These are phyloP conservation scores for Trichoderma arundinaceum DNA, from an alignment of 2,329 filamentous ascomycete genomes.

Conservation along the genomic window DNA sequence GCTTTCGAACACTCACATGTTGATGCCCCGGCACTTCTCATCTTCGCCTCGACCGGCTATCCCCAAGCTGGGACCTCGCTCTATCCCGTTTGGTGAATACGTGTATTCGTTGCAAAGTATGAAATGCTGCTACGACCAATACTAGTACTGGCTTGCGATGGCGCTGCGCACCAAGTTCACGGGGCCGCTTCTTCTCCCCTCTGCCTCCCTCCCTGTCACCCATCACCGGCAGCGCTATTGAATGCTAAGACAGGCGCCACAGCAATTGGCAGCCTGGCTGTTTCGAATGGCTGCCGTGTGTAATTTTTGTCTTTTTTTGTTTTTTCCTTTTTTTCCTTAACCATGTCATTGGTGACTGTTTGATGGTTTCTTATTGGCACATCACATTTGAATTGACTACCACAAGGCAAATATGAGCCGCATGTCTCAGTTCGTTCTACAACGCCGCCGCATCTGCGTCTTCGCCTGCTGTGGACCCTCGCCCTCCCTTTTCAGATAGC, in stretches of 20 bases:
- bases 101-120: too few species aligned
- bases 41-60: not conserved
- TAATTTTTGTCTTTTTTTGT: not conserved
- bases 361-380: not conserved
- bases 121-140: not conserved
- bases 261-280: not conserved
- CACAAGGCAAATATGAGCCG: constrained; percentile 1
- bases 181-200: not conserved
- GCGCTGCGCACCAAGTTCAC: not conserved
- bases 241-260: constrained; percentile 10
- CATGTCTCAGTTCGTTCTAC: constrained; percentile 1
- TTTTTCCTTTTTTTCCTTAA: not conserved
- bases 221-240: not conserved
- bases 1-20: not conserved
- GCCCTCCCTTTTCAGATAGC: constrained; percentile 1
- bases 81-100: not conserved
- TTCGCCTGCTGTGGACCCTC: not conserved
- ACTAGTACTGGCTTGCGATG: not conserved
- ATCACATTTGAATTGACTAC: not conserved
- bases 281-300: not conserved
- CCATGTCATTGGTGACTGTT: not conserved
- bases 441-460: not conserved
- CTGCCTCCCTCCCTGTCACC: not conserved
- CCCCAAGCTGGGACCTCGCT: not conserved
- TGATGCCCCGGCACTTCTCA: not conserved